phyloP scores from a whole-genome alignment of 257 asterid species.

The Fraxinus excelsior region DNA sequence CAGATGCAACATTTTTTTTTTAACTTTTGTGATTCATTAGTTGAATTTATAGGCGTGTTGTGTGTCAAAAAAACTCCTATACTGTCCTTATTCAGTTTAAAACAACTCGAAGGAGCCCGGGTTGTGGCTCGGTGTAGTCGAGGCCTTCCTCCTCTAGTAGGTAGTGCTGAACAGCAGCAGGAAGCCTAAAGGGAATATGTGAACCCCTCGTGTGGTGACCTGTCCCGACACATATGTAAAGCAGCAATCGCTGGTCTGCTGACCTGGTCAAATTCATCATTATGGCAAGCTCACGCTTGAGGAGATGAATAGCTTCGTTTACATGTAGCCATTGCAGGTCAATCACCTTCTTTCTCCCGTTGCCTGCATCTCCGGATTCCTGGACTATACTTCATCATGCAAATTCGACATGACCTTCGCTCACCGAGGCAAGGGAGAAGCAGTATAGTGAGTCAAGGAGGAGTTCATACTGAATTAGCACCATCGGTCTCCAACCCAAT shows the following conservation, averaged over 20 bases:
- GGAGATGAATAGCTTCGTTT: constrained; percentile 82
- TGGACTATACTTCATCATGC: constrained; percentile 29
- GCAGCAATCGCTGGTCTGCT: constrained; percentile 69
- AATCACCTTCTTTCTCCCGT: constrained; percentile 76
- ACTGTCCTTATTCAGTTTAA: constrained; percentile 51
- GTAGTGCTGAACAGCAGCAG: constrained; percentile 80
- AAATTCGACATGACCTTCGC: neutral
- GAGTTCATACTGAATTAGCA: neutral
- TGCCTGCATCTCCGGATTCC: constrained; percentile 66
- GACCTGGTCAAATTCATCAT: constrained; percentile 75
- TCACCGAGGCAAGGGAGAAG: neutral
- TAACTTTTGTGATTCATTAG: constrained; percentile 15
- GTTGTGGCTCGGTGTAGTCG: constrained; percentile 83
- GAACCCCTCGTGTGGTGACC: constrained; percentile 95
- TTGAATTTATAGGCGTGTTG: constrained; percentile 19
- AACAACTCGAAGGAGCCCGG: constrained; percentile 77
- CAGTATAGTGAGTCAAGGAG: neutral
- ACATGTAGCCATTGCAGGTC: constrained; percentile 93
- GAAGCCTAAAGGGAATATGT: constrained; percentile 81
- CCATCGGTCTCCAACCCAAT: neutral
- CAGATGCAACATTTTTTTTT: constrained; percentile 41
- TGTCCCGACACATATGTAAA: constrained; percentile 85
- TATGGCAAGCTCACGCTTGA: constrained; percentile 78
- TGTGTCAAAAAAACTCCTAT: constrained; percentile 44
- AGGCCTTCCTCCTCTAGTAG: constrained; percentile 88